A percentile compares a stretch with the other conserved stretches of the same genome.
phyloP scores from a whole-genome alignment of 2,329 filamentous ascomycete species.

The Ascochyta rabiei region DNA sequence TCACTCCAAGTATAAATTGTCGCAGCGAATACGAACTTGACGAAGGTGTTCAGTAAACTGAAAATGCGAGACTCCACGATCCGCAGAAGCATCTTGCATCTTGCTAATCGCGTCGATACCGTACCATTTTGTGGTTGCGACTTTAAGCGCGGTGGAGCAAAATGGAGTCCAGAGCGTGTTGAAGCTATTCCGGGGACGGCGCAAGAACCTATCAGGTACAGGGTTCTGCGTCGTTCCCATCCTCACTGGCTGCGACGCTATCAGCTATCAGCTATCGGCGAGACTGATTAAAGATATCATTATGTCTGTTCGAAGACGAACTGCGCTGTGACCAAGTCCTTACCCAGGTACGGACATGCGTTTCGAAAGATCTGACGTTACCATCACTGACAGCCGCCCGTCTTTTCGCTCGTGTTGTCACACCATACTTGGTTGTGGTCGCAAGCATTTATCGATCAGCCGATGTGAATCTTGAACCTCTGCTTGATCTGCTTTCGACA shows the following conservation, averaged over 20 bases:
- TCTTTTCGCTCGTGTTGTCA: not conserved
- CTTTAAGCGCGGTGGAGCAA: not conserved
- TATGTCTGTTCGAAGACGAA: not conserved
- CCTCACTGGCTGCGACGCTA: not conserved
- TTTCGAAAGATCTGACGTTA: not conserved
- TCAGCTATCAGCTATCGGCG: not conserved
- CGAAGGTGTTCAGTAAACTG: not conserved
- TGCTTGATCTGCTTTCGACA: constrained; percentile 55
- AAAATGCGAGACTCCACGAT: not conserved
- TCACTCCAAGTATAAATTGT: not conserved
- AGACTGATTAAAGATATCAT: not conserved
- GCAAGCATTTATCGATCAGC: constrained; percentile 8
- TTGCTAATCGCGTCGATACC: not conserved
- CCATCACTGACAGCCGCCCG: not conserved
- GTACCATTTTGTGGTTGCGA: not conserved
- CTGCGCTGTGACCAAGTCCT: not conserved
- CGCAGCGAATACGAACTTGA: not conserved
- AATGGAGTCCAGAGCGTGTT: not conserved
- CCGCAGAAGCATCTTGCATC: not conserved
- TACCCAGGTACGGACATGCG: not conserved
- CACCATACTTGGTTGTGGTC: not conserved
- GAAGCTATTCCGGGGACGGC: not conserved
- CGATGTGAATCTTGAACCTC: constrained; percentile 48
- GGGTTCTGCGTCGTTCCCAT: too few species aligned
- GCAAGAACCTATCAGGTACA: not conserved